These are phyloP conservation scores for Cyclocybe cylindracea DNA, from an alignment of 768 basidiomycete species.

Conservation along the genomic window DNA sequence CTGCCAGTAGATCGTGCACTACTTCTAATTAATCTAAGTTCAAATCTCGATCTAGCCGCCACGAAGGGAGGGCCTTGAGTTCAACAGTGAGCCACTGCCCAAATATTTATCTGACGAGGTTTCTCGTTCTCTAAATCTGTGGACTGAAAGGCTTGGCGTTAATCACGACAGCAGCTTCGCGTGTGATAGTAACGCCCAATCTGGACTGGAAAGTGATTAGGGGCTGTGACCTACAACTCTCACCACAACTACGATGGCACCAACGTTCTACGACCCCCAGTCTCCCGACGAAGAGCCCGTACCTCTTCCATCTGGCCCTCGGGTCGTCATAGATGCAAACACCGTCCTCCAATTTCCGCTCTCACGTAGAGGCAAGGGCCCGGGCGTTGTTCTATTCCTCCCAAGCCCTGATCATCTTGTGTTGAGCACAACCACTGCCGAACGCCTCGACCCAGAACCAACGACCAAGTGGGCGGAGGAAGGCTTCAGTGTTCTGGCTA, in stretches of 20 bases:
- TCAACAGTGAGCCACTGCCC: too few species aligned
- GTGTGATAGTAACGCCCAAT: too few species aligned
- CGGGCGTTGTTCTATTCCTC: slow-evolving; percentile 46
- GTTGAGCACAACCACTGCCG: slow-evolving; percentile 17
- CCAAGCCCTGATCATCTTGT: slow-evolving; percentile 29
- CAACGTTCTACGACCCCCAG: slow-evolving; percentile 7
- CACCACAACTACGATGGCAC: slow-evolving; percentile 1
- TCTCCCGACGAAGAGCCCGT: slow-evolving; percentile 35
- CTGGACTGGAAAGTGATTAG: too few species aligned
- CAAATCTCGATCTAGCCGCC: too few species aligned
- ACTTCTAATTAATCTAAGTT: too few species aligned
- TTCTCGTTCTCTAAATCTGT: too few species aligned
- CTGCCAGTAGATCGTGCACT: too few species aligned
- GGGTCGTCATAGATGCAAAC: slow-evolving; percentile 27
- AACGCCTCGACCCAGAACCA: slow-evolving; percentile 49
- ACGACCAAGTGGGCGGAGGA: slow-evolving; percentile 56
- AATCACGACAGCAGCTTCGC: too few species aligned
- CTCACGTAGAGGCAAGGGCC: slow-evolving; percentile 48
- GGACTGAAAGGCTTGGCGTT: too few species aligned
- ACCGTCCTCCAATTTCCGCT: slow-evolving; percentile 47
- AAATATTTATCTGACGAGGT: too few species aligned
- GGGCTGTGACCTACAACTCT: too few species aligned
- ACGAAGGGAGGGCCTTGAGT: too few species aligned
- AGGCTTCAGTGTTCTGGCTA: slow-evolving; percentile 47
- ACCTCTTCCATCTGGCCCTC: slow-evolving; percentile 42